Percentiles rank a stretch among this genome's conserved stretches.
Conservation (phyloP, 2,329 filamentous ascomycete genomes). For the Aspergillus uvarum region DNA sequence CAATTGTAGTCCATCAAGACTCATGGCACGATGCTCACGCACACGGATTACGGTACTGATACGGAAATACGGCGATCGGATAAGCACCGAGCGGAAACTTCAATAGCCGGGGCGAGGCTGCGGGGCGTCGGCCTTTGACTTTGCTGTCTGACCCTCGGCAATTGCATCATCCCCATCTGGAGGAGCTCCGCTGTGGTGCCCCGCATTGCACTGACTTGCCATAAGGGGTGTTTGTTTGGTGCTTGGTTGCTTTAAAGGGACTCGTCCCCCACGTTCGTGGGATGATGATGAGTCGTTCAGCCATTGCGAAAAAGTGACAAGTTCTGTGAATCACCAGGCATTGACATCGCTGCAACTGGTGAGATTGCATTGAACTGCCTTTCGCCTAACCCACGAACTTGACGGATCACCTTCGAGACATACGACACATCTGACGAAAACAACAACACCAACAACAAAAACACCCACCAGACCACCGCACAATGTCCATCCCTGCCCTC, state of each 20-base stretch:
- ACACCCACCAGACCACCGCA: background rate
- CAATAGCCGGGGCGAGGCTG: background rate
- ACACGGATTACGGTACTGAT: background rate
- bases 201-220: background rate
- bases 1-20: too few species aligned
- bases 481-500: slow-evolving; percentile 33
- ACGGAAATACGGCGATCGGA: background rate
- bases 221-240: too few species aligned
- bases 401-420: too few species aligned
- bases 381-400: too few species aligned
- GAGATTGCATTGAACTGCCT: too few species aligned
- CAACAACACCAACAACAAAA: background rate
- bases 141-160: background rate
- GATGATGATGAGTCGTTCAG: too few species aligned
- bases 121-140: background rate
- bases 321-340: too few species aligned
- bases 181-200: background rate
- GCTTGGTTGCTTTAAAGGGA: too few species aligned
- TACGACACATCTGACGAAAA: background rate
- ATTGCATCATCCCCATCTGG: background rate
- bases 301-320: too few species aligned
- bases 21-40: background rate
- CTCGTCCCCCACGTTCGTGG: too few species aligned
- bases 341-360: too few species aligned
- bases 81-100: background rate